Percentiles rank a stretch among this genome's conserved stretches.
Evolutionary conservation across 2,329 filamentous ascomycete species (phyloP).

Genomic region (Diaporthe capsici): DNA sequence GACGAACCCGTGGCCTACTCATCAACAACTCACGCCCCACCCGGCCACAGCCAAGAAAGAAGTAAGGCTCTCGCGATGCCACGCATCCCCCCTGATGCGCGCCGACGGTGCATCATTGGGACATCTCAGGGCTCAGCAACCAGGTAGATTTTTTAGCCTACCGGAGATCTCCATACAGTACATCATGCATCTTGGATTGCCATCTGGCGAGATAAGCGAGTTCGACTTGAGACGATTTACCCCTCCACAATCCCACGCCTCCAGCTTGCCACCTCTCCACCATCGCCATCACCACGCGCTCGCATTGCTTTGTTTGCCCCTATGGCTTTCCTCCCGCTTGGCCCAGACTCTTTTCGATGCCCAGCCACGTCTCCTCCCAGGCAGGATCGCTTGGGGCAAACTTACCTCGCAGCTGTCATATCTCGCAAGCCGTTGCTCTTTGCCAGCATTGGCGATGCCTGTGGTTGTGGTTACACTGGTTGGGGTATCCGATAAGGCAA

Average conservation of each 20-base stretch:
- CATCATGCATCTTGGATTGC: constrained; percentile 33
- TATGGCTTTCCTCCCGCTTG: neutral
- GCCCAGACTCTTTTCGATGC: neutral
- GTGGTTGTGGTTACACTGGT: constrained; percentile 20
- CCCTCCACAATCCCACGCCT: constrained; percentile 12
- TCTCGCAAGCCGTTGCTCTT: constrained; percentile 33
- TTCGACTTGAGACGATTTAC: constrained; percentile 6
- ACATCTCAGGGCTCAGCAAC: constrained; percentile 4
- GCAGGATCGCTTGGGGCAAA: constrained; percentile 18
- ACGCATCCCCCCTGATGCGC: constrained; percentile 8
- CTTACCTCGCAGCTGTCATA: constrained; percentile 26
- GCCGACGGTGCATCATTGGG: neutral
- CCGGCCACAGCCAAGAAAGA: neutral
- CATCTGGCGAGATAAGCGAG: constrained; percentile 34
- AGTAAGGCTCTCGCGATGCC: constrained; percentile 27
- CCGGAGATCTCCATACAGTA: constrained; percentile 30
- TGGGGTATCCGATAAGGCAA: constrained; percentile 13
- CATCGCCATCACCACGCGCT: neutral
- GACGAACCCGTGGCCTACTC: constrained; percentile 15
- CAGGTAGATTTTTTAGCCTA: neutral
- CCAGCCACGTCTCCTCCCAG: neutral
- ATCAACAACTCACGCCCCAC: constrained; percentile 14
- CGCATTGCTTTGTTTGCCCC: constrained; percentile 10
- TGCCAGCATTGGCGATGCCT: constrained; percentile 9
- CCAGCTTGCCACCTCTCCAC: neutral